Evolutionary conservation across 352 stramenopile species (phyloP), one percentile per base, ranked within the genome.

Genomic region (Phytopythium helicoides): DNA sequence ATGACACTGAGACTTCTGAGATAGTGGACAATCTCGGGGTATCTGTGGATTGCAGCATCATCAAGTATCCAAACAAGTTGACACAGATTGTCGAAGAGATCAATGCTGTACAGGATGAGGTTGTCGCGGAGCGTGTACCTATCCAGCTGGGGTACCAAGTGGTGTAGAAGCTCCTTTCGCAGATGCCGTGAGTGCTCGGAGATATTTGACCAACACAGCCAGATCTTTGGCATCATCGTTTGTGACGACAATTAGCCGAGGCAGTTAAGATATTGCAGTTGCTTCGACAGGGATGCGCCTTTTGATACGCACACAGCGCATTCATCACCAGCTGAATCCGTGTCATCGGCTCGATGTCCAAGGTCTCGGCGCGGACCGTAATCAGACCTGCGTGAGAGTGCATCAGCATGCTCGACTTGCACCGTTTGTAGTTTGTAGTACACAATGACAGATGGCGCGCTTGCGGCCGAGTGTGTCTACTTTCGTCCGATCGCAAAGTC

Each of bases 401-500:
- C 59, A 37, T 68, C 50, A 38, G 60, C 59, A 1, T 12, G 9
- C 55, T 74, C 66, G 5, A 49, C 57, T 0, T 39, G 4, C n/a
- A 66, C 51, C 0, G 68, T 34, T 15, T 70, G 60, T 0, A 55
- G 52, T 3, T 60, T 62, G 47, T 73, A 47, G 31, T 60, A 76
- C n/a, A n/a, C n/a, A n/a, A n/a, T n/a, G n/a, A 0, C 44, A 50
- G 0, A 72, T 35, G 6, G 64, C 48, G 11, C 56, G 64, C 25
- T 73, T 50, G 5, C 26, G 39, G 0, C 46, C 45, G 1, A 49
- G 26, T 15, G 22, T 38, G n/a, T 67, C 52, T 16, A 47, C 18
- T 25, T 68, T 58, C 34, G 61, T 52, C 58, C 58, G 12, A 72
- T 75, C 0, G 51, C 64, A 34, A 58, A 62, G 31, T 54, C 55